These are phyloP conservation scores for Gelatoporia subvermispora DNA, from an alignment of 768 basidiomycete genomes.

Conservation along the genomic window DNA sequence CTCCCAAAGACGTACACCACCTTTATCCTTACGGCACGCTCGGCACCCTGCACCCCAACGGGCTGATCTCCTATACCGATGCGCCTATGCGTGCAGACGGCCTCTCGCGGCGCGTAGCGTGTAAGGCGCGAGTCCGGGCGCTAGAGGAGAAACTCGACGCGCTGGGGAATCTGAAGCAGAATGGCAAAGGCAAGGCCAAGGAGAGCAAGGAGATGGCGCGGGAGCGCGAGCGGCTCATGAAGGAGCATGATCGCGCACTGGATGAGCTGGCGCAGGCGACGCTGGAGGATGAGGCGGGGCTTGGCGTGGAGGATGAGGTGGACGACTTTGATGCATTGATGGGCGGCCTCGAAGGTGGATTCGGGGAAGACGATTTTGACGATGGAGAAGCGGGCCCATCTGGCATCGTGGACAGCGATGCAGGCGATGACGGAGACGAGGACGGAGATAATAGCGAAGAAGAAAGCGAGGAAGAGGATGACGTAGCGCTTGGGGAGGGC, in stretches of 20 bases:
- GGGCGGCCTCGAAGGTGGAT: conserved; percentile 8
- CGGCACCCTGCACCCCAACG: conserved; percentile 21
- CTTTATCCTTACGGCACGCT: conserved; percentile 24
- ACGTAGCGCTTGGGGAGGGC: background rate
- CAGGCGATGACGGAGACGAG: conserved; percentile 7
- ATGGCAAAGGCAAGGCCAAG: conserved; percentile 18
- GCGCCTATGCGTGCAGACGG: conserved; percentile 24
- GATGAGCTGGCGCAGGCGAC: conserved; percentile 19
- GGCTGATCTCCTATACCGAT: conserved; percentile 24
- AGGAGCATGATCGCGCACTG: conserved; percentile 18
- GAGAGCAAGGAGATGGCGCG: conserved; percentile 8
- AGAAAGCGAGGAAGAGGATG: conserved; percentile 6
- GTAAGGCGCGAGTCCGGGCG: conserved; percentile 19
- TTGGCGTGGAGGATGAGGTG: conserved; percentile 15
- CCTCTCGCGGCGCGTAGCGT: conserved; percentile 17
- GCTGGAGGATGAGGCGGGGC: conserved; percentile 14
- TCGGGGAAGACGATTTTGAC: conserved; percentile 1
- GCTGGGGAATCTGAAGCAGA: conserved; percentile 6
- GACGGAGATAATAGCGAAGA: conserved; percentile 4
- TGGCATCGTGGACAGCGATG: background rate
- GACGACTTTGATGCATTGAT: conserved; percentile 26
- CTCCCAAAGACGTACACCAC: conserved; percentile 18
- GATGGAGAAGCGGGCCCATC: background rate
- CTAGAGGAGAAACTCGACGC: conserved; percentile 18
- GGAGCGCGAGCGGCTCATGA: conserved; percentile 16